Evolutionary conservation across 1,139 yeast genomes (phyloP), one percentile per base, ranked within the genome.

Genomic region (Maudiozyma humilis): DNA sequence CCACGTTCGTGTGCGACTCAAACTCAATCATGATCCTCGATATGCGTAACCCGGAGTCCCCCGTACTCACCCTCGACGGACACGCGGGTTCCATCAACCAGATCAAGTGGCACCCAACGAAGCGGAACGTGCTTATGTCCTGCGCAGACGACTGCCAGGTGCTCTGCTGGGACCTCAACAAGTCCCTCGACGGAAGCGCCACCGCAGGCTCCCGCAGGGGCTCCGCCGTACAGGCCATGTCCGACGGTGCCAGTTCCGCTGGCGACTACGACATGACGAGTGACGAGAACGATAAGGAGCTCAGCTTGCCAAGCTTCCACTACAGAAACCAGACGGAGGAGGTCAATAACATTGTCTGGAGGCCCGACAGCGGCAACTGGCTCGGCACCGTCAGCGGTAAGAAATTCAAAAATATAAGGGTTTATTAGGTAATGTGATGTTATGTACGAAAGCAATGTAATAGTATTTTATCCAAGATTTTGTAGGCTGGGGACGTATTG

Each of bases 71-170:
- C 0, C 68, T 91, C 40, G 79, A 78, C 38, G 89, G 82, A 14
- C 95, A 89, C 55, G 66, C 70, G 35, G 72, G 73, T 2, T 69
- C 84, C 0, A 76, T 91, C 29, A 89, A 89, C 60, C 73, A 79
- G 51, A 75, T 89, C 16, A 67, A 72, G 44, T 91, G 96, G 96
- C 91, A 89, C 53, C 96, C 97, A 0, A 66, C 76, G 1, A 72
- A 79, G 30, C 65, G 69, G 34, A 79, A 83, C 51, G 65, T 73
- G 38, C 65, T 91, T 30, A 70, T 87, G 15, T 76, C 89, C 0
- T 94, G 93, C 16, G 82, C 85, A 19, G 97, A 91, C 60, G 97
- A 89, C 64, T 85, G 96, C 62, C 96, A 88, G 63, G 85, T 86
- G 0, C 67, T 89, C 32, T 69, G 85, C 14, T 88, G 96, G 93